Base-by-base conservation (phyloP, 2,329 filamentous ascomycete genomes). In the Penicillium digitatum region DNA sequence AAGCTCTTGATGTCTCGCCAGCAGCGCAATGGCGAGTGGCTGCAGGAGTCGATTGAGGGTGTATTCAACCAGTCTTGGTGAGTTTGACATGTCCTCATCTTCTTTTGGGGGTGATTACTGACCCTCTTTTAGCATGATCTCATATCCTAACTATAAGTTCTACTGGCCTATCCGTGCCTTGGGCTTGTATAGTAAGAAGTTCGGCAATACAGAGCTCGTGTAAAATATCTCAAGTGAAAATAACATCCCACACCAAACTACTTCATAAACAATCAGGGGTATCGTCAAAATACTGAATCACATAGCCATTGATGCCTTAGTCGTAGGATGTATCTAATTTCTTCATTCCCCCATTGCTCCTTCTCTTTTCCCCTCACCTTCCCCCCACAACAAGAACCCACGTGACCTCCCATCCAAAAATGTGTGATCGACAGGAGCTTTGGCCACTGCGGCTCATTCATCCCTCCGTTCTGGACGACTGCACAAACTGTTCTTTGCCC, bases 61-160 rank as follows among this genome's bases (percentile, higher is more conserved):
- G 94, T 99, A 11, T 99, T 99, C 76, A 99, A 99, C 76, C 96
- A 96, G 79, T 94, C 87, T 67, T 97, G 93, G 84, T 87, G 72
- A 76, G 82, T 81, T 35, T 16, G 18, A 12, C n/a, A 43, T n/a
- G 3, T 32, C 31, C 47, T n/a, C 2, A n/a, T 52, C 11, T 26
- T 26, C 9, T 18, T 26, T 38, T 35, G 7, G 26, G 5, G n/a
- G n/a, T 34, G 4, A 39, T n/a, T 51, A 54, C 66, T 71, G 57
- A 68, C 56, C 0, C 2, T 18, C 18, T 29, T 47, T 54, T 66
- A 87, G 85, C 80, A 97, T 96, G 90, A 99, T 99, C 62, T 94
- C 90, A 0, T 99, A 99, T 69, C 93, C 93, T 40, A 99, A 99
- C 79, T 99, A 99, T 80, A 99, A 97, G 78, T 94, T 96, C 72